Evolutionary conservation across 768 basidiomycete genomes (phyloP), one percentile per base, ranked within the genome.

Genomic region (Leccinum broughii): DNA sequence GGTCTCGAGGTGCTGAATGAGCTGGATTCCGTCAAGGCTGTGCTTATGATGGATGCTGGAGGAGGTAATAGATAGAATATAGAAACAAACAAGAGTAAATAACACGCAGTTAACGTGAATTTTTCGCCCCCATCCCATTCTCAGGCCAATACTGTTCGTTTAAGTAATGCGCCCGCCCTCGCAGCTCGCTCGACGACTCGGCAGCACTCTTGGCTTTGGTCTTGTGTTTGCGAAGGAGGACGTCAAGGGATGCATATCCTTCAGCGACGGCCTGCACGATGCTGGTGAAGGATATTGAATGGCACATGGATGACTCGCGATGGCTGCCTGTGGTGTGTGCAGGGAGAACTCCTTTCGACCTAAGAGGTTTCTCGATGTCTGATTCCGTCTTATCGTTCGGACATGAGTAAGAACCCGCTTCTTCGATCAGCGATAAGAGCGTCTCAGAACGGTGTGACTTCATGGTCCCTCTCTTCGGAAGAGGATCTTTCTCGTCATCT

Each of bases 1-100:
- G 97, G 97, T 2, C 70, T 98, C 20, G 96, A 98, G 67, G 86
- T 97, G 11, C 66, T 98, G 49, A 97, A 98, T 68, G 95, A 98
- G 74, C 75, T 97, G 15, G 88, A 90, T 59, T 78, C 85, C 0
- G 64, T 98, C 61, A 98, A 98, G 76, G 83, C 84, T 15, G 85
- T 88, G 1, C 71, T 99, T 15, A 93, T 98, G 91, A 81, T 87
- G 70, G 78, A 82, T 14, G 95, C 91, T 30, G 30, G 30, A 30
- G 30, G 30, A 0, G 0, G 9, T 30, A 30, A 30, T 30, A 30
- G 0, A 30, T 30, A 30, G 30, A 30, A 30, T 30, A 30, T 30
- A 35, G 20, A 46, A 13, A 13, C 22, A 46, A 46, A 46, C 44
- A 46, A 46, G 44, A 20, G 44, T 46, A 46, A 46, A 46, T 46